Base-by-base conservation (phyloP, 1,284 basidiomycete genomes). In the Leccinum griseonigrum region DNA sequence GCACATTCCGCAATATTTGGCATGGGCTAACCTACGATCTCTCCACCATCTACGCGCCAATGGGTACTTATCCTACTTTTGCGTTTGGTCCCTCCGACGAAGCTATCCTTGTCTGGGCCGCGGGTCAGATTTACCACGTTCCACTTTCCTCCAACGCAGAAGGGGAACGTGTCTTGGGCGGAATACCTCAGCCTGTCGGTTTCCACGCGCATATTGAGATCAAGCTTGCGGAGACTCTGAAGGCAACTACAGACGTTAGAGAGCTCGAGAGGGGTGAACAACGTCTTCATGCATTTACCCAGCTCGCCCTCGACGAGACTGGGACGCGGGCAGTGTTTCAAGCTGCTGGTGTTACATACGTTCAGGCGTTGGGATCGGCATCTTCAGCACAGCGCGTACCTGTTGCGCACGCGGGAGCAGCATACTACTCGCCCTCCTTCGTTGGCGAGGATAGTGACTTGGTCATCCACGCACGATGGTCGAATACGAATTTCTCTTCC, bases 61-160 rank as follows among this genome's bases (percentile, higher is more conserved):
- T 89, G 85, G 87, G 88, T 16, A 88, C 88, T 28, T 91, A 90
- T 66, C 88, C 89, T 0, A 85, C 87, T 1, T 91, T 87, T 67
- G 79, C 87, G 3, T 90, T 90, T 71, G 59, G 62, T 60, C 61
- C 86, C 0, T 73, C 76, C 7, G 85, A 87, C 64, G 78, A 83
- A 63, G 86, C 84, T 0, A 76, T 91, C 60, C 78, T 91, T 63
- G 85, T 91, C 60, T 91, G 88, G 88, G 86, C 88, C 4, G 81
- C 84, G 3, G 88, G 88, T 9, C 83, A 88, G 64, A 87, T 91
- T 22, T 83, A 84, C 67, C 77, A 76, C 16, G 79, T 91, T 3
- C 86, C 88, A 13, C 72, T 90, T 22, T 64, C 77, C 4, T 68
- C 69, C 32, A 87, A 89, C 64, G 57, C 68, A 2, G 67, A 79